Conservation (phyloP, 164 flowering plant genomes). For the Tetrastigma voinierianum region DNA sequence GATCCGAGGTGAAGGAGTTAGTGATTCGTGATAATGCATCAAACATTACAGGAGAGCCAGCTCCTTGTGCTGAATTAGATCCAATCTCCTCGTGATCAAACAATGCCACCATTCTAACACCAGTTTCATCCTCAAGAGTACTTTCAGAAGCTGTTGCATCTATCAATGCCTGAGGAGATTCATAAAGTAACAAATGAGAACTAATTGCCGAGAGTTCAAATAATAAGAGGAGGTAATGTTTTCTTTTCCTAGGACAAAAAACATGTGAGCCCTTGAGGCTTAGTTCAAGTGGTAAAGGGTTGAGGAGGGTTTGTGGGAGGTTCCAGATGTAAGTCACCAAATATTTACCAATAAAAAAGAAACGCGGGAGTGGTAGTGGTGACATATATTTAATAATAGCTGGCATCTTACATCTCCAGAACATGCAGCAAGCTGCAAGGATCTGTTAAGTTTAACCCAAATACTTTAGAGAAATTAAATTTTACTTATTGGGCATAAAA, state of each 20-base stretch:
- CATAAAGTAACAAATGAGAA: neutral
- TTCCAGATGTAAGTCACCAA: no score
- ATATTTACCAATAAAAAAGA: no score
- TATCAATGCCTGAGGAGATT: constrained; percentile 35
- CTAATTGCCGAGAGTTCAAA: neutral
- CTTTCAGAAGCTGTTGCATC: constrained; percentile 56
- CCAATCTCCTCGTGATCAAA: constrained; percentile 59
- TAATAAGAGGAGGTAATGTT: no score
- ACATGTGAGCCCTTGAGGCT: no score
- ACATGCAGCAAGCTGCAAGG: neutral
- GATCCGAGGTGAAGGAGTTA: constrained; percentile 55
- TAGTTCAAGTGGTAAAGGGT: no score
- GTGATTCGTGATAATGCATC: constrained; percentile 88
- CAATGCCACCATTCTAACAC: constrained; percentile 83
- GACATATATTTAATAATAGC: no score
- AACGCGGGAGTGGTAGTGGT: no score
- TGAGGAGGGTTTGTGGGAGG: no score
- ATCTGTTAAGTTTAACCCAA: neutral
- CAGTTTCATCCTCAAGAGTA: constrained; percentile 42
- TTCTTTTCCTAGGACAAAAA: no score
- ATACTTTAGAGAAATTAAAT: neutral
- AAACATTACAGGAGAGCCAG: constrained; percentile 94
- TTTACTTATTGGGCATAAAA: neutral
- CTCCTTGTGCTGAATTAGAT: constrained; percentile 88
- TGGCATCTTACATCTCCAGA: neutral